phyloP scores from a whole-genome alignment of 805 yeast species.

The Spathaspora sp. region DNA sequence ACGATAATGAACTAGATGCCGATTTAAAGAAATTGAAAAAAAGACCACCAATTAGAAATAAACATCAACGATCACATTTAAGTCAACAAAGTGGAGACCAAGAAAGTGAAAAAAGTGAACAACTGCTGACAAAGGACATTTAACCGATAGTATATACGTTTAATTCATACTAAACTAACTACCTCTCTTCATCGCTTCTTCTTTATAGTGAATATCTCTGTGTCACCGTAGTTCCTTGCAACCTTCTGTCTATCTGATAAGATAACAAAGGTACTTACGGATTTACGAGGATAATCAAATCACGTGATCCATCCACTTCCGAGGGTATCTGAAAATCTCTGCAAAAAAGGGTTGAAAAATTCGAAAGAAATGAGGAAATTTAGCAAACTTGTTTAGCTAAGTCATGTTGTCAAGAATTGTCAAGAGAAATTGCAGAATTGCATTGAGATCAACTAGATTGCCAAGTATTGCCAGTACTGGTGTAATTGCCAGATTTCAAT shows the following conservation, averaged over 20 bases:
- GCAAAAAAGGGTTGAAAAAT: no score
- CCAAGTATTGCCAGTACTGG: background rate
- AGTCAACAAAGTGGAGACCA: background rate
- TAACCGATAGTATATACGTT: background rate
- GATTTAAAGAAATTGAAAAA: background rate
- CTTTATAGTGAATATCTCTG: no score
- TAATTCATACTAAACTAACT: no score
- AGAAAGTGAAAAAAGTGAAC: no score
- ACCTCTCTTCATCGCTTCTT: no score
- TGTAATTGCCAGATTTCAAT: background rate
- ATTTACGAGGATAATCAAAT: no score
- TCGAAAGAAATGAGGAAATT: no score
- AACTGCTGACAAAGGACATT: background rate
- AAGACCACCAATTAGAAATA: background rate
- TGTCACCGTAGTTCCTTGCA: no score
- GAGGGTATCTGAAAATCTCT: no score
- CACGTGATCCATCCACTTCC: no score
- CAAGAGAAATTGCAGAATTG: background rate
- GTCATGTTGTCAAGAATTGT: background rate
- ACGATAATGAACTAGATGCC: background rate
- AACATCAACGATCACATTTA: background rate
- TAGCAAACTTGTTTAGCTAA: background rate
- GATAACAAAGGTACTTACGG: no score
- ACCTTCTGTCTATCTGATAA: no score
- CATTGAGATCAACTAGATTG: background rate